Evolutionary conservation across 306 rosid species (phyloP).

Genomic region (Casuarina cunninghamiana): DNA sequence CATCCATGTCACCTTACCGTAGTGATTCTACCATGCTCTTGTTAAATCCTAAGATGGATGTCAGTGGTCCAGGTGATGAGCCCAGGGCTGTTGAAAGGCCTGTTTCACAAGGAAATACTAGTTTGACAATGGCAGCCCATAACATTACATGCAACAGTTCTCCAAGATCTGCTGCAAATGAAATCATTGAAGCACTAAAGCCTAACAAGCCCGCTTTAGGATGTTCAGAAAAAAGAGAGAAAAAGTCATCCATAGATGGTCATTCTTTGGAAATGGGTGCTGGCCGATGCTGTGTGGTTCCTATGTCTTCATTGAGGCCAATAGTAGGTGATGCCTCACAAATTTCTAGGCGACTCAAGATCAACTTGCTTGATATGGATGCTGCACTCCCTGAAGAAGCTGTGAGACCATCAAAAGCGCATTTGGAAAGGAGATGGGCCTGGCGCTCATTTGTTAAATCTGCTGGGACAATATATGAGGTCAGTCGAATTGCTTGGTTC

Average conservation of each 20-base stretch:
- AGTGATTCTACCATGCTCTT: slow-evolving; percentile 40
- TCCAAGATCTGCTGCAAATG: slow-evolving; percentile 40
- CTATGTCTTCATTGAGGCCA: slow-evolving; percentile 77
- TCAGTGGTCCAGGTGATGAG: slow-evolving; percentile 29
- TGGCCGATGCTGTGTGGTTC: slow-evolving; percentile 73
- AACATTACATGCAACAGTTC: slow-evolving; percentile 37
- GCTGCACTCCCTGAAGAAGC: slow-evolving; percentile 82
- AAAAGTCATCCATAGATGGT: slow-evolving; percentile 32
- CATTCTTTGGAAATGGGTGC: slow-evolving; percentile 51
- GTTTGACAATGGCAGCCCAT: slow-evolving; percentile 36
- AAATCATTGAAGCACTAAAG: slow-evolving; percentile 32
- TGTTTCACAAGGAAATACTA: slow-evolving; percentile 41
- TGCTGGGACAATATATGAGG: slow-evolving; percentile 84
- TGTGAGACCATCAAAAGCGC: slow-evolving; percentile 70
- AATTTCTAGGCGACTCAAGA: slow-evolving; percentile 73
- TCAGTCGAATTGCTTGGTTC: slow-evolving; percentile 36
- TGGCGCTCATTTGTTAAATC: slow-evolving; percentile 94
- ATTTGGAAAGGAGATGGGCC: slow-evolving; percentile 73
- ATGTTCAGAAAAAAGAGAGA: slow-evolving; percentile 43
- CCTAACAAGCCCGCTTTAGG: slow-evolving; percentile 41
- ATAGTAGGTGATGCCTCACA: slow-evolving; percentile 73
- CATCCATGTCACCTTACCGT: slow-evolving; percentile 53
- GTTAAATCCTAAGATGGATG: slow-evolving; percentile 45
- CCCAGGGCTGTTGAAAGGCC: slow-evolving; percentile 41
- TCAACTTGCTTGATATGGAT: slow-evolving; percentile 86